phyloP scores from a whole-genome alignment of 257 asterid genomes.

The Solanum tacnaense region DNA sequence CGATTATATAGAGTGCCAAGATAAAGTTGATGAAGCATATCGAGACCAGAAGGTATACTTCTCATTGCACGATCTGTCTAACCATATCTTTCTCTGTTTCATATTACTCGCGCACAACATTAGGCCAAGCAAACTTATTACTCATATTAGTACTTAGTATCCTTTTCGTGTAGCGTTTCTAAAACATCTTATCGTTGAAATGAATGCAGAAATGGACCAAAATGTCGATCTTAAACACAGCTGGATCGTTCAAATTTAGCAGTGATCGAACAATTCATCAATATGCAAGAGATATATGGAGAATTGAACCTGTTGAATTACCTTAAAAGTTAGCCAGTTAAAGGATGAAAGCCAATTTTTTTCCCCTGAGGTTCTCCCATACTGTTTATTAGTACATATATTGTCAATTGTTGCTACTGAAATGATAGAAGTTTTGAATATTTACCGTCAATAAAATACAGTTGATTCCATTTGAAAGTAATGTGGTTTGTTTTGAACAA shows the following conservation, averaged over 20 bases:
- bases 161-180: background rate
- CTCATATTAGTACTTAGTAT: background rate
- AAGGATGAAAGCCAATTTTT: background rate
- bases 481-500: background rate
- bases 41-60: constrained; percentile 47
- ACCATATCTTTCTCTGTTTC: background rate
- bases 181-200: background rate
- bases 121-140: background rate
- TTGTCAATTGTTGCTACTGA: background rate
- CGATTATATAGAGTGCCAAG: constrained; percentile 80
- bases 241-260: constrained; percentile 82
- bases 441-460: background rate
- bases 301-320: constrained; percentile 39
- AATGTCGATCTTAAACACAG: constrained; percentile 79
- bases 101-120: background rate
- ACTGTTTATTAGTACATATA: background rate
- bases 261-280: constrained; percentile 74
- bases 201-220: constrained; percentile 64
- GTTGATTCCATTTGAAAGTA: background rate
- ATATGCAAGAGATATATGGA: constrained; percentile 72
- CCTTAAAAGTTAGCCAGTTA: constrained; percentile 4
- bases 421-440: background rate
- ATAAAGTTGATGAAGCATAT: constrained; percentile 70
- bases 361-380: background rate
- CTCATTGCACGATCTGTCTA: background rate